Conservation (phyloP, 2,329 filamentous ascomycete species). For the Fusarium sp. region DNA sequence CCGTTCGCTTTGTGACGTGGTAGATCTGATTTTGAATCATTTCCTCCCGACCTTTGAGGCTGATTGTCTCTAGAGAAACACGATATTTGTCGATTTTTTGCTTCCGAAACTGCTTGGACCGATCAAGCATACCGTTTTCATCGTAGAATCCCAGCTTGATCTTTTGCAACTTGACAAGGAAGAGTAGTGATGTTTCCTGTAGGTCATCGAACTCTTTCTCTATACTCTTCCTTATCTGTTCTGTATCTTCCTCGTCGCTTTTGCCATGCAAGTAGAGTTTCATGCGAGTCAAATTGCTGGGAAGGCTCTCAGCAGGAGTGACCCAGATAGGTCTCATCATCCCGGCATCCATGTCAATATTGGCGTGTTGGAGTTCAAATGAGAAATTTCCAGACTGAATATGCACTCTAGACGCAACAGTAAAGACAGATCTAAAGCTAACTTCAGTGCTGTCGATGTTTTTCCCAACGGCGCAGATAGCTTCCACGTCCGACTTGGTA, state of each 20-base stretch:
- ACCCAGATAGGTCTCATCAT: slow-evolving; percentile 40
- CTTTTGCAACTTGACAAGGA: slow-evolving; percentile 24
- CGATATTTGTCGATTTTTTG: slow-evolving; percentile 10
- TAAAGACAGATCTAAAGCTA: slow-evolving; percentile 41
- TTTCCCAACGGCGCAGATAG: slow-evolving; percentile 37
- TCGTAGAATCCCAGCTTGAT: slow-evolving; percentile 26
- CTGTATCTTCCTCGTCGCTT: slow-evolving; percentile 10
- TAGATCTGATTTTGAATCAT: neutral
- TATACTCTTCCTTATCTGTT: slow-evolving; percentile 7
- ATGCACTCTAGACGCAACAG: slow-evolving; percentile 26
- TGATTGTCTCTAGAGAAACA: slow-evolving; percentile 16
- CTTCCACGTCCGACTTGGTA: slow-evolving; percentile 12
- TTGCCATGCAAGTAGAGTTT: slow-evolving; percentile 31
- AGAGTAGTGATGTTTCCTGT: slow-evolving; percentile 21
- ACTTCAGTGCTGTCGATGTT: slow-evolving; percentile 41
- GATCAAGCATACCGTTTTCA: neutral
- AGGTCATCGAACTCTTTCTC: slow-evolving; percentile 27
- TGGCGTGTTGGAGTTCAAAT: slow-evolving; percentile 33
- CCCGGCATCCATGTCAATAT: slow-evolving; percentile 16
- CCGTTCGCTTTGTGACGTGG: slow-evolving; percentile 26
- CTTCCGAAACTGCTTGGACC: slow-evolving; percentile 21
- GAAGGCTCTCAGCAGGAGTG: neutral
- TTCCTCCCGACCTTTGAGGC: neutral
- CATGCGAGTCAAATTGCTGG: slow-evolving; percentile 26
- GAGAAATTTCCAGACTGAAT: slow-evolving; percentile 41